Evolutionary conservation across 768 basidiomycete genomes (phyloP).

Genomic region (Mrakia gelida): DNA sequence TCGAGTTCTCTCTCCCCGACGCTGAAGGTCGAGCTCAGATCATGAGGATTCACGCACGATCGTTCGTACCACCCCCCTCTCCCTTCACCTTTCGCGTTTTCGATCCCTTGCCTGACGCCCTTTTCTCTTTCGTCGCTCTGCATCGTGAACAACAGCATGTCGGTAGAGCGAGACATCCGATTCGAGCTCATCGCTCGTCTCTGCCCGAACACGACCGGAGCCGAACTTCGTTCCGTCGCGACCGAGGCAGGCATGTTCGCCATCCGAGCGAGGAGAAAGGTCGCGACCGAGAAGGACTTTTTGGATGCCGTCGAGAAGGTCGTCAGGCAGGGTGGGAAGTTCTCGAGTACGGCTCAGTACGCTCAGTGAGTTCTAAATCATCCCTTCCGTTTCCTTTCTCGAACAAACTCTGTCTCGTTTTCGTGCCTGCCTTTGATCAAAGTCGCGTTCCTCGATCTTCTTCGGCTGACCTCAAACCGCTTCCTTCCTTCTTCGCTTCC

Average conservation of each 20-base stretch:
- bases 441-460: neutral
- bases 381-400: neutral
- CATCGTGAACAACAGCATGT: slow-evolving; percentile 65
- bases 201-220: slow-evolving; percentile 97
- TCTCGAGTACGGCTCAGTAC: slow-evolving; percentile 70
- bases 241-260: slow-evolving; percentile 99
- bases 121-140: slow-evolving; percentile 5
- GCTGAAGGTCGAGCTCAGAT: slow-evolving; percentile 95
- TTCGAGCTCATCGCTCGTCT: slow-evolving; percentile 94
- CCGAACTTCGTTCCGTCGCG: slow-evolving; percentile 93
- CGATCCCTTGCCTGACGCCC: neutral
- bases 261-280: slow-evolving; percentile 91
- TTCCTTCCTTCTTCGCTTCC: neutral
- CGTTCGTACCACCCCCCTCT: slow-evolving; percentile 52
- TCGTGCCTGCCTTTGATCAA: too few species aligned
- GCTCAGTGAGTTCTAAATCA: slow-evolving; percentile 23
- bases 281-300: slow-evolving; percentile 95
- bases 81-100: neutral
- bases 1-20: slow-evolving; percentile 93
- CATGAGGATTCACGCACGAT: slow-evolving; percentile 90
- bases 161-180: slow-evolving; percentile 91
- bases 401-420: neutral
- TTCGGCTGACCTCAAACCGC: neutral
- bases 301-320: slow-evolving; percentile 98
- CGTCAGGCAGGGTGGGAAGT: slow-evolving; percentile 93